Base-by-base conservation (phyloP, 2,329 filamentous ascomycete species). In the Colletotrichum chrysophilum region DNA sequence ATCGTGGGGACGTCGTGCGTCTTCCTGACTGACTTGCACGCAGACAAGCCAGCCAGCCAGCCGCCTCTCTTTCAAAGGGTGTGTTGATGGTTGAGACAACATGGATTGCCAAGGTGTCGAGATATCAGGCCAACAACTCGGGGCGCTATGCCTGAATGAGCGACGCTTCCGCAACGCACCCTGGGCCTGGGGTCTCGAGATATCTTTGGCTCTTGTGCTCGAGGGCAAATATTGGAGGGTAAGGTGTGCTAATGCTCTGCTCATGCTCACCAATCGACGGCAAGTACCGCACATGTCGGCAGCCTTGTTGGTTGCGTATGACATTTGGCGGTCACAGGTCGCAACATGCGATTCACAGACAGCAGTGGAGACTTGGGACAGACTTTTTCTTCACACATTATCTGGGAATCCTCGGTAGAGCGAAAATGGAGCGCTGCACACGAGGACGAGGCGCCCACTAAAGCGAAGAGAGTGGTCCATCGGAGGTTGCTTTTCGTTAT, bases 81-180 rank as follows among this genome's bases (percentile, higher is more conserved):
- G 66, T 69, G 24, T 62, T 70, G 55, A 55, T n/a, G 24, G 55
- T 61, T 61, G 32, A 70, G 66, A 70, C 66, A 70, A n/a, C 36
- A 70, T 52, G 66, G 55, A 65, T 64, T 36, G 16, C 38, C 64
- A 48, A 66, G 43, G 38, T 38, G 66, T 60, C 66, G 30, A 68
- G 52, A 34, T 60, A 58, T 68, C 66, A 24, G 30, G 66, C 66
- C 66, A 68, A 68, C 66, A 68, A 61, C 13, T 32, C 21, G 24
- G n/a, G 55, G 56, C 66, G 66, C 66, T 70, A 70, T 61, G 28
- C 66, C 66, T n/a, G 66, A 70, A 70, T n/a, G 56, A 70, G 66
- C 21, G 56, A 61, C 24, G 66, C 55, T 61, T 70, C 55, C 55
- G 56, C 66, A 61, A 62, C 24, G 66, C 26, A 61, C 26, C 66